A percentile compares a stretch with the other conserved stretches of the same genome.
Evolutionary conservation across 83 land plant species (phyloP).

Genomic region (Diphasiastrum complanatum): DNA sequence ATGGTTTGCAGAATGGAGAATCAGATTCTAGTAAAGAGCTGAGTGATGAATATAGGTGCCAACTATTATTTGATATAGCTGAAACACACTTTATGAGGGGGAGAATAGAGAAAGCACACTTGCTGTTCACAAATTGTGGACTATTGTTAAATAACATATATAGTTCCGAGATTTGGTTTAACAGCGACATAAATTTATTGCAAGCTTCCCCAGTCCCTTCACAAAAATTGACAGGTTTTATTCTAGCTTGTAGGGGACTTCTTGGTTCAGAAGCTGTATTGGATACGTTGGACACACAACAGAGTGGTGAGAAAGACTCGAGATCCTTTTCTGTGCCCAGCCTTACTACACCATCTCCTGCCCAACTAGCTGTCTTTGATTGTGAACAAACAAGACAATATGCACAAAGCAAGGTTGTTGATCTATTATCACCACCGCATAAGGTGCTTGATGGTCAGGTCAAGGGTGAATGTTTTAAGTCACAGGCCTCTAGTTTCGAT

Average conservation of each 20-base stretch:
- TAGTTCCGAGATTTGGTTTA: neutral
- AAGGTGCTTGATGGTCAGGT: no score
- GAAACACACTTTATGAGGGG: slow-evolving; percentile 35
- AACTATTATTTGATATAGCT: slow-evolving; percentile 29
- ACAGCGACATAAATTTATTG: neutral
- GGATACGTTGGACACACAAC: no score
- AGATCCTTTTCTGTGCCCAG: slow-evolving; percentile 8
- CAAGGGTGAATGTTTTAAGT: no score
- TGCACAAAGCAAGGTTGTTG: slow-evolving; percentile 1
- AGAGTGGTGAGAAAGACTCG: no score
- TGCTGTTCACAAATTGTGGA: slow-evolving; percentile 23
- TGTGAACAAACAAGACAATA: slow-evolving; percentile 25
- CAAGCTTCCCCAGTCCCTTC: slow-evolving; percentile 17
- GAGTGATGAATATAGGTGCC: slow-evolving; percentile 11
- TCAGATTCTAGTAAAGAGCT: neutral
- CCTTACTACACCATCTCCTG: slow-evolving; percentile 15
- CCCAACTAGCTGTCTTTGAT: slow-evolving; percentile 15
- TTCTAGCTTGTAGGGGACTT: slow-evolving; percentile 28
- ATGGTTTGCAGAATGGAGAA: neutral
- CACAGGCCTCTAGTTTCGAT: no score
- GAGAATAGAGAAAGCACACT: slow-evolving; percentile 24
- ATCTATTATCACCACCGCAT: neutral
- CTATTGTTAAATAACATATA: neutral
- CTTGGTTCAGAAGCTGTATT: slow-evolving; percentile 13
- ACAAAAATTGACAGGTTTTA: slow-evolving; percentile 25